Base-by-base conservation (phyloP, 331 rosid genomes). In the Malus hybrid region DNA sequence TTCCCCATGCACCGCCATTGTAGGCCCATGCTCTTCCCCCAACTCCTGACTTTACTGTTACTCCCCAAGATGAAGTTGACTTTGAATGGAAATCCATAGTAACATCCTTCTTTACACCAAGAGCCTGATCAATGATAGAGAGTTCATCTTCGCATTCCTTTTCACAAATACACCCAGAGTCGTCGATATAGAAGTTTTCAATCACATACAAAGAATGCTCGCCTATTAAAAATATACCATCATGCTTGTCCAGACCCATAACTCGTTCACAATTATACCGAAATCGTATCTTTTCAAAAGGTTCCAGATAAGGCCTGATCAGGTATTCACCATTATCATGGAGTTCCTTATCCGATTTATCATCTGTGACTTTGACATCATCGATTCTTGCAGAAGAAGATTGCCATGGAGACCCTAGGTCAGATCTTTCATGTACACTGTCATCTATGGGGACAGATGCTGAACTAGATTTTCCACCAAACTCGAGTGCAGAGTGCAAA, bases 1-100 rank as follows among this genome's bases (percentile, higher is more conserved):
- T 95, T 61, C 99, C 99, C 98, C 98, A 95, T 67, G 99, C 98
- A 78, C 99, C 99, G 22, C 99, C 99, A 84, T 87, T 88, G 64
- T 92, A 95, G 64, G 99, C 98, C 99, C 99, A 95, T 20, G 99
- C 99, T 84, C 97, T 92, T 80, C 98, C 99, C 78, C 99, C 99
- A 79, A 85, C 87, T 80, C 76, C 86, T 67, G 88, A 85, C 86
- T 89, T 90, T 69, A 74, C 89, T 20, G 86, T 69, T 70, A 89
- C 71, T 73, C 85, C 87, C 86, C 90, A 88, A 78, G 96, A 92
- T 68, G 90, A 78, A 64, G 90, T 86, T 79, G 97, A 90, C 84
- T 88, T 95, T 62, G 96, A 89, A 76, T 85, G 98, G 80, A 95
- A 87, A 87, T 95, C 99, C 85, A 79, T 76, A 79, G 39, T 76